Evolutionary conservation across 1,284 basidiomycete species (phyloP).

Genomic region (Trametes sp.): DNA sequence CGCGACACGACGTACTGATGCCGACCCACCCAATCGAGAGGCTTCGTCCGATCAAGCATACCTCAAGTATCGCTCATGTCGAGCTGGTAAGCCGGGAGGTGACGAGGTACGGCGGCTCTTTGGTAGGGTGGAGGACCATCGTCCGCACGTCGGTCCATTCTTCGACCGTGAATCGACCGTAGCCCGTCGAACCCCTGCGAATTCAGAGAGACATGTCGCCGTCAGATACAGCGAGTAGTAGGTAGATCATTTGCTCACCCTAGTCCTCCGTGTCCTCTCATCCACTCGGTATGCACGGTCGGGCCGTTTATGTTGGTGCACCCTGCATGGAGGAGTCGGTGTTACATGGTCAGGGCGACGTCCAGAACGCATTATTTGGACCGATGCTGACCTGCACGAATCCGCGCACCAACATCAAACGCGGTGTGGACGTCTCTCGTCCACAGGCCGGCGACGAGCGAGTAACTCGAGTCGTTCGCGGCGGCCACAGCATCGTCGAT

Average conservation of each 20-base stretch:
- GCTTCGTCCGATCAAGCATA: no score
- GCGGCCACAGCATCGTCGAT: constrained; percentile 59
- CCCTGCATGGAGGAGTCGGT: constrained; percentile 21
- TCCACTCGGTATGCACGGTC: constrained; percentile 39
- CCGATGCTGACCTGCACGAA: constrained; percentile 52
- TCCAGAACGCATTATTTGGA: neutral
- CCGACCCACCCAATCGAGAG: no score
- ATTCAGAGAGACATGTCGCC: neutral
- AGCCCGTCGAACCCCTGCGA: constrained; percentile 56
- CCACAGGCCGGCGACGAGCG: constrained; percentile 61
- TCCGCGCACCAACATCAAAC: constrained; percentile 54
- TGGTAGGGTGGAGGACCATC: constrained; percentile 50
- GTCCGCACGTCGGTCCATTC: constrained; percentile 56
- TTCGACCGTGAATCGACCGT: constrained; percentile 60
- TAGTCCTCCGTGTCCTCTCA: constrained; percentile 36
- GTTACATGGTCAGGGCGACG: constrained; percentile 40
- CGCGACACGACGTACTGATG: no score
- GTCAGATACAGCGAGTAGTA: neutral
- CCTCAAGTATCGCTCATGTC: no score
- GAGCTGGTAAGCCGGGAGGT: neutral
- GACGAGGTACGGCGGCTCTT: constrained; percentile 28
- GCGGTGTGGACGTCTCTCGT: constrained; percentile 56
- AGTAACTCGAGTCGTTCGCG: constrained; percentile 63
- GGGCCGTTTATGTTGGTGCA: constrained; percentile 46
- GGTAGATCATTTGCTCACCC: constrained; percentile 35